Evolutionary conservation across 1,139 yeast genomes (phyloP).

Genomic region (Candida glucosophila): DNA sequence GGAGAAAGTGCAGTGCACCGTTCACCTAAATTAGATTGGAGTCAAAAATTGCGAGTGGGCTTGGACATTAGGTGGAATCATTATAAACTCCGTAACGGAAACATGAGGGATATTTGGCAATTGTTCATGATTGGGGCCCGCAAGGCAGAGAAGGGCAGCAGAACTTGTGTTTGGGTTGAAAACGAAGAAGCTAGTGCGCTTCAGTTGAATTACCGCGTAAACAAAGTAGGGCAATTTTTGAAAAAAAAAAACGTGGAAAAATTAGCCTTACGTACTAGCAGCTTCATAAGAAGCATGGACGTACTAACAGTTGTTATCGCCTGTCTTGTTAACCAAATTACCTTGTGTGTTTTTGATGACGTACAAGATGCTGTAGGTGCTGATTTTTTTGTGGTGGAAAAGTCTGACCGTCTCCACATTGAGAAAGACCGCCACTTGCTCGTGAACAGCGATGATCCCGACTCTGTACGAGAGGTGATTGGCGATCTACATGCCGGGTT

Average conservation of each 20-base stretch:
- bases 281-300: conserved; percentile 11
- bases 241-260: conserved; percentile 6
- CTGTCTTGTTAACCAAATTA: conserved; percentile 21
- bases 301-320: conserved; percentile 18
- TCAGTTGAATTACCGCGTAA: conserved; percentile 18
- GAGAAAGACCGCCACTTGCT: conserved; percentile 3
- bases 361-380: conserved; percentile 6
- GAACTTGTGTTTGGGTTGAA: conserved; percentile 11
- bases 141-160: conserved; percentile 8
- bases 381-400: too few species aligned
- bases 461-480: conserved; percentile 2
- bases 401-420: too few species aligned
- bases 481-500: conserved; percentile 3
- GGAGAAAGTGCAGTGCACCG: conserved; percentile 60
- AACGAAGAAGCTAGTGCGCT: conserved; percentile 10
- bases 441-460: conserved; percentile 2
- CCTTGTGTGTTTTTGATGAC: conserved; percentile 13
- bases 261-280: conserved; percentile 11
- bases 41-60: conserved; percentile 57
- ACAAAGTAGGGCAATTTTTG: conserved; percentile 11
- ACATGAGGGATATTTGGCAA: conserved; percentile 64
- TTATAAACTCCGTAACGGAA: conserved; percentile 62
- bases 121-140: conserved; percentile 23
- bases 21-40: conserved; percentile 54
- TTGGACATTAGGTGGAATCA: conserved; percentile 50